Evolutionary conservation across 1,284 basidiomycete genomes (phyloP).

Genomic region (Ustilago cynodontis): DNA sequence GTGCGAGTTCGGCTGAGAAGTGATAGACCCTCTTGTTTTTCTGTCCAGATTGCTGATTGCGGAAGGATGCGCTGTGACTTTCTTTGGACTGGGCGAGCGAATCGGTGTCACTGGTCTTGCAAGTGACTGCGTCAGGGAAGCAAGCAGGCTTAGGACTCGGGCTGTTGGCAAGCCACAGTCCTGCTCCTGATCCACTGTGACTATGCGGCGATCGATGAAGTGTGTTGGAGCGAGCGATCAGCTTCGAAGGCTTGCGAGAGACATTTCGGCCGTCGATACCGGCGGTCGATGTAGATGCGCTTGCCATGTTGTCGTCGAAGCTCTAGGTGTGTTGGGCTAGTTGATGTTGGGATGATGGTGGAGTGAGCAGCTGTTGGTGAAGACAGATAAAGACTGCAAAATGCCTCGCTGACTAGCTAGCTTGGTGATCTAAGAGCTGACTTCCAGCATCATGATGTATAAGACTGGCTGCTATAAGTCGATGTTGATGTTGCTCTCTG

Average conservation of each 20-base stretch:
- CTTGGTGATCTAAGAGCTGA: slow-evolving; percentile 2
- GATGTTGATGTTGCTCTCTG: neutral
- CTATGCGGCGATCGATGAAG: slow-evolving; percentile 46
- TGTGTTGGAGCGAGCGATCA: slow-evolving; percentile 35
- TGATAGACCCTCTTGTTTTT: slow-evolving; percentile 35
- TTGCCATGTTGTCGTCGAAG: slow-evolving; percentile 17
- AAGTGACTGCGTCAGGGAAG: slow-evolving; percentile 5
- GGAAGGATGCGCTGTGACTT: neutral
- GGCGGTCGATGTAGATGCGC: slow-evolving; percentile 24
- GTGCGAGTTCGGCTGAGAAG: slow-evolving; percentile 42
- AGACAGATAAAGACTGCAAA: neutral
- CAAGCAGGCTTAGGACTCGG: slow-evolving; percentile 21
- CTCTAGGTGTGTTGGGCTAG: neutral
- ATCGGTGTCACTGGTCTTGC: neutral
- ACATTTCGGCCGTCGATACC: slow-evolving; percentile 9
- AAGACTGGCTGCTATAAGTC: neutral
- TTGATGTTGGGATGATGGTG: too few relatives aligned
- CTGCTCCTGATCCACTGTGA: slow-evolving; percentile 49
- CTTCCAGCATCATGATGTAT: slow-evolving; percentile 5
- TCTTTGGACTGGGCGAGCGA: neutral
- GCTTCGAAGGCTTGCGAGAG: slow-evolving; percentile 39
- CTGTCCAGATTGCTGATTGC: neutral
- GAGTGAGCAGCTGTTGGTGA: neutral
- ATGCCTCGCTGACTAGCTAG: slow-evolving; percentile 9
- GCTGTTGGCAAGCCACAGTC: slow-evolving; percentile 51